Evolutionary conservation across 176 grass and related monocot genomes (phyloP), one percentile per base, ranked within the genome.

Genomic region (Metroxylon sagu): DNA sequence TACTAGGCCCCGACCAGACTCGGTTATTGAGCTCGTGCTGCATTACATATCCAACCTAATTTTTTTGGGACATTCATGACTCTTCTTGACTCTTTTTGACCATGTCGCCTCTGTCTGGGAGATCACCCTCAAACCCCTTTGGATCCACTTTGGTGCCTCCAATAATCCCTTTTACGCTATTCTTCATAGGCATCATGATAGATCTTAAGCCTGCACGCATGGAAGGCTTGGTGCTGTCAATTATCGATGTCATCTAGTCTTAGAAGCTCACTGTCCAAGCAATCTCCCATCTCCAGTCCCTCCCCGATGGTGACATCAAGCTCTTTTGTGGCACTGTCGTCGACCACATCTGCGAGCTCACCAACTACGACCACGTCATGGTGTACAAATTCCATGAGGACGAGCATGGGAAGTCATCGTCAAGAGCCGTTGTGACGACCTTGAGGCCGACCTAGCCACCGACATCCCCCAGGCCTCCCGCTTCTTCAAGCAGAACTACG

Each of bases 321-420:
- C 67, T 98, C 27, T 77, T 98, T 48, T 92, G 84, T 70, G 81
- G 89, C 54, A 92, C 81, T 55, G 84, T 89, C 26, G 82, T 88
- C 6, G 73, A 88, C 62, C 81, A 85, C 48, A 87, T 98, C 49
- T 76, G 84, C 10, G 87, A 98, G 82, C 87, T 98, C 65, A 98
- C 87, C 2, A 81, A 84, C 4, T 98, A 92, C 10, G 84, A 98
- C 61, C 83, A 87, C 54, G 93, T 98, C 65, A 98, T 98, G 93
- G 87, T 98, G 67, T 98, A 98, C 73, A 88, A 74, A 67, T 98
- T 98, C 76, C 93, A 98, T 49, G 93, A 98, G 2, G 93, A 98
- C 31, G 93, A 98, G 71, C 93, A 98, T 0, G 93, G 4, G 93
- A 98, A 67, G 93, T 98, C 6, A 78, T 98, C 0, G 81, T 87